phyloP scores from a whole-genome alignment of 768 basidiomycete genomes.

The Coprinopsis marcescibilis region DNA sequence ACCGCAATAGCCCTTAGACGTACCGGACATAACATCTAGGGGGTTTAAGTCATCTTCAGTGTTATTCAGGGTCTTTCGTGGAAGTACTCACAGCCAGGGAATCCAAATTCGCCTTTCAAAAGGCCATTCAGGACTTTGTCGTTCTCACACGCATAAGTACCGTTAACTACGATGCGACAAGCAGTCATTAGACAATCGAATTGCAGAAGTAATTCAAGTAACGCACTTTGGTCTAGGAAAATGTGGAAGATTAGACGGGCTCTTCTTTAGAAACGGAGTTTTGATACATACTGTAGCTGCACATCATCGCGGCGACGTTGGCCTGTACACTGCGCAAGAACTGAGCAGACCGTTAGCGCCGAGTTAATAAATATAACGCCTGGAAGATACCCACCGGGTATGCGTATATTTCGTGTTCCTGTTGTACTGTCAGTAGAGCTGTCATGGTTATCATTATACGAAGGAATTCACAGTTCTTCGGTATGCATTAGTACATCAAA shows the following conservation, averaged over 20 bases:
- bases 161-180: constrained; percentile 32
- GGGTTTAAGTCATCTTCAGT: not conserved
- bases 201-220: not conserved
- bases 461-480: too few species aligned
- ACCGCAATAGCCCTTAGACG: constrained; percentile 9
- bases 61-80: not conserved
- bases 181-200: not conserved
- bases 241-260: not conserved
- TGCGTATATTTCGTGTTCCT: constrained; percentile 55
- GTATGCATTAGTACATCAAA: too few species aligned
- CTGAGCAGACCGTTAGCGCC: constrained; percentile 14
- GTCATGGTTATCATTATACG: not conserved
- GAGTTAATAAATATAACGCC: not conserved
- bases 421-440: not conserved
- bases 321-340: constrained; percentile 59
- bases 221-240: constrained; percentile 29
- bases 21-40: constrained; percentile 43
- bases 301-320: constrained; percentile 63
- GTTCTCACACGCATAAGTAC: constrained; percentile 62
- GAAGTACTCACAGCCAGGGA: constrained; percentile 50
- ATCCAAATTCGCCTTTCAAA: constrained; percentile 60
- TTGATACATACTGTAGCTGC: constrained; percentile 45
- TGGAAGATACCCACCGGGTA: constrained; percentile 33
- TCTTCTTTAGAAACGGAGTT: not conserved
- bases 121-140: constrained; percentile 53